These are phyloP conservation scores for Ilyonectria mors-panacis DNA, from an alignment of 2,329 filamentous ascomycete species.

Conservation along the genomic window DNA sequence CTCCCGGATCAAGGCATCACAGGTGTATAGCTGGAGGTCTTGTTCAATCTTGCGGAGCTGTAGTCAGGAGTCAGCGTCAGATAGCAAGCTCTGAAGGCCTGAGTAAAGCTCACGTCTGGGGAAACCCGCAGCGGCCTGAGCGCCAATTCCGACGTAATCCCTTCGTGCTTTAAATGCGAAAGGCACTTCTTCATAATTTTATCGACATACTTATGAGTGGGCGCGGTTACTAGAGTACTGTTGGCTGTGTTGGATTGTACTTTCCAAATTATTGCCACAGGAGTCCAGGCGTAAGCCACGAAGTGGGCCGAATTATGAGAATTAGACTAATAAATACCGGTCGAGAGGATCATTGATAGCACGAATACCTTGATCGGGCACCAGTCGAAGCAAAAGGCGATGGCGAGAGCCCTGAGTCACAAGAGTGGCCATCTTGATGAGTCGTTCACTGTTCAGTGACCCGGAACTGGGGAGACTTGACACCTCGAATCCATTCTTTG, in stretches of 20 bases:
- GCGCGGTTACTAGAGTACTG: constrained; percentile 57
- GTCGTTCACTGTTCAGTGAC: no score
- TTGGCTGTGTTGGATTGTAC: constrained; percentile 42
- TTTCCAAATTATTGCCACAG: constrained; percentile 55
- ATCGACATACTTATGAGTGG: constrained; percentile 62
- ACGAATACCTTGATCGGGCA: no score
- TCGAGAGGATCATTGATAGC: neutral
- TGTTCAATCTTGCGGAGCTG: constrained; percentile 54
- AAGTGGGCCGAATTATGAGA: neutral
- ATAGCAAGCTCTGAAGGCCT: neutral
- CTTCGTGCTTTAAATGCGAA: neutral
- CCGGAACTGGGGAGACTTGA: no score
- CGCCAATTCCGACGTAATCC: neutral
- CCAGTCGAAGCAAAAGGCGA: no score
- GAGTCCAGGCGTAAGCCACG: constrained; percentile 46
- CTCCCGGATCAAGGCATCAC: constrained; percentile 51
- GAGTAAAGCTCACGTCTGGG: constrained; percentile 29
- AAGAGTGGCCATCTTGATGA: no score
- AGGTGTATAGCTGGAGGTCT: constrained; percentile 54
- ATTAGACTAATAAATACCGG: neutral
- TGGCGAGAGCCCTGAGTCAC: no score
- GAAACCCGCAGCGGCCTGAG: constrained; percentile 28
- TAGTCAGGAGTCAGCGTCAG: no score
- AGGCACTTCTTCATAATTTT: constrained; percentile 58
- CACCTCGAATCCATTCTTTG: no score